Base-by-base conservation (phyloP, 805 yeast species). In the Yarrowia keelungensis region DNA sequence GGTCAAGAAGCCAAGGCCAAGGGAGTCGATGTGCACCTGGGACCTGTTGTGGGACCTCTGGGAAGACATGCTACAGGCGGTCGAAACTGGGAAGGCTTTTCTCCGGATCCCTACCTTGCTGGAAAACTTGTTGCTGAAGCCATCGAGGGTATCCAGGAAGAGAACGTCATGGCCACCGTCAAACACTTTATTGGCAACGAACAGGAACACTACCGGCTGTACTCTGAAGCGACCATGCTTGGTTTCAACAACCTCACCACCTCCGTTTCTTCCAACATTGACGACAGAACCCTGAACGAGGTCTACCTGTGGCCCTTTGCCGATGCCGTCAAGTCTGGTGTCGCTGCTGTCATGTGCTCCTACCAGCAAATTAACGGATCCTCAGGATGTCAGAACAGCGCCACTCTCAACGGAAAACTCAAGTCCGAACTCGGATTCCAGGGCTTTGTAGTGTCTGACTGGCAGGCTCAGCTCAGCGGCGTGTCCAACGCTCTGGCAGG, bases 1-100 rank as follows among this genome's bases (percentile, higher is more conserved):
- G 90, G 89, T 3, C 78, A 79, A 71, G 90, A 87, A 73, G 83
- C 82, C 70, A 82, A 80, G 71, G 77, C 73, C 3, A 86, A 86
- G 73, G 89, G 89, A 32, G 85, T 84, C 12, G 83, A 86, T 73
- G 79, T 85, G 41, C 79, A 84, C 14, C 77, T 86, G 38, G 89
- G 88, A 0, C 90, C 90, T 0, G 79, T 80, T 1, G 79, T 85
- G 50, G 89, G 89, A 0, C 90, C 90, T 12, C 80, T 87, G 51
- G 90, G 90, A 0, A 78, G 81, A 42, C 84, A 86, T 72, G 89
- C 89, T 2, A 83, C 82, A 45, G 90, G 88, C 19, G 90, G 90
- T 4, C 78, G 89, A 72, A 85, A 83, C 75, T 53, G 59, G 59
- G 59, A 53, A 35, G 59, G 59, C 8, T 53, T 53, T 14, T 39